Base-by-base conservation (phyloP, 208 protist genomes). In the Crithidia thermophila region DNA sequence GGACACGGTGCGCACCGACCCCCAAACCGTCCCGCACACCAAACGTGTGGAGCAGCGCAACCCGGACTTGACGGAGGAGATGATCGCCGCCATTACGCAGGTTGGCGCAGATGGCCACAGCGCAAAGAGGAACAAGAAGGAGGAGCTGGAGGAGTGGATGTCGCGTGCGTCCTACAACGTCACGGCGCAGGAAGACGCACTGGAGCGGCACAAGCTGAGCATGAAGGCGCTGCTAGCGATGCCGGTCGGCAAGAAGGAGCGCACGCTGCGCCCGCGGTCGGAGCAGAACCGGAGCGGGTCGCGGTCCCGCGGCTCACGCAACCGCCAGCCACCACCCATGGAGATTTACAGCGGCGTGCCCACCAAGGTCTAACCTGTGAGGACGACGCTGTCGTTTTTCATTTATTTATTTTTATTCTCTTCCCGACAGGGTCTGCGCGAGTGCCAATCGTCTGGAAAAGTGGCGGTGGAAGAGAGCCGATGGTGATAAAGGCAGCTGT, bases 31-130 rank as follows among this genome's bases (percentile, higher is more conserved):
- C 4, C 21, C 55, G 1, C 16, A 25, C 7, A 8, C 8, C 4
- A 57, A 57, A 25, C 25, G 25, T 10, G 21, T 30, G 27, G 25
- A 6, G 47, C 25, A 39, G 37, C 11, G 53, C 18, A 14, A 60
- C 9, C 46, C 55, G 11, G 43, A 50, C 5, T n/a, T 78, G 37
- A 78, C 72, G 4, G 64, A 78, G 58, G 72, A 72, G 20, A 73
- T 78, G 57, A 66, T 78, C 30, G 56, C 56, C 13, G 65, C 31
- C 10, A 30, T 78, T 30, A 53, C 40, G 33, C 47, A 39, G 5
- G 60, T 55, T 47, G 59, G 62, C 49, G 23, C 10, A 16, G 36
- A 51, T 36, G 65, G 47, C 27, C 5, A 0, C 28, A 11, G 36
- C 18, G 51, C 23, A 25, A 69, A 59, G 21, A 30, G 3, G 23